phyloP scores from a whole-genome alignment of 306 rosid genomes.

The Sindora glabra region DNA sequence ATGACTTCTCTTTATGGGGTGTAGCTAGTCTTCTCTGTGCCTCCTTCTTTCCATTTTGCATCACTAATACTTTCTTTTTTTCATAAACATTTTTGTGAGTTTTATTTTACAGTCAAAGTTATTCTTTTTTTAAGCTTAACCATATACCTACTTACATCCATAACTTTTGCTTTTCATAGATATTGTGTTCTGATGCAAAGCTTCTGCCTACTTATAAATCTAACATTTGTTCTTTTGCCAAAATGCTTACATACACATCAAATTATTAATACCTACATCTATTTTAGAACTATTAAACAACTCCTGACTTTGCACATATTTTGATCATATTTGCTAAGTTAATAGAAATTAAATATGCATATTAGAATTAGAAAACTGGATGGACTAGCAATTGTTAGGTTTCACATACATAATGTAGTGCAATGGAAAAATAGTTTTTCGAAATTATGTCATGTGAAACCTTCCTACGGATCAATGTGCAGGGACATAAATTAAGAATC shows the following conservation, averaged over 20 bases:
- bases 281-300: too few species aligned
- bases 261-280: too few species aligned
- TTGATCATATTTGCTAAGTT: too few species aligned
- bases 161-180: conserved; percentile 32
- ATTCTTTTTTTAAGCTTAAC: conserved; percentile 39
- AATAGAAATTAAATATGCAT: too few species aligned
- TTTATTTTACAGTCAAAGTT: conserved; percentile 45
- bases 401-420: too few species aligned
- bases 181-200: conserved; percentile 46
- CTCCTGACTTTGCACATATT: too few species aligned
- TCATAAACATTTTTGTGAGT: conserved; percentile 24
- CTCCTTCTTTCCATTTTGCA: conserved; percentile 75
- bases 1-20: conserved; percentile 58
- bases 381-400: too few species aligned
- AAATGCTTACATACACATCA: background rate
- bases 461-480: too few species aligned
- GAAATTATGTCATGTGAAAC: too few species aligned
- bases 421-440: too few species aligned
- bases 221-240: conserved; percentile 35
- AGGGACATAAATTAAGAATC: too few species aligned
- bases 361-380: too few species aligned
- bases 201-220: conserved; percentile 30
- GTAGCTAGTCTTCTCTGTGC: conserved; percentile 44
- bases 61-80: conserved; percentile 33
- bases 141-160: conserved; percentile 31